Evolutionary conservation across 2,329 filamentous ascomycete species (phyloP).

Genomic region (Alternaria brassicae): DNA sequence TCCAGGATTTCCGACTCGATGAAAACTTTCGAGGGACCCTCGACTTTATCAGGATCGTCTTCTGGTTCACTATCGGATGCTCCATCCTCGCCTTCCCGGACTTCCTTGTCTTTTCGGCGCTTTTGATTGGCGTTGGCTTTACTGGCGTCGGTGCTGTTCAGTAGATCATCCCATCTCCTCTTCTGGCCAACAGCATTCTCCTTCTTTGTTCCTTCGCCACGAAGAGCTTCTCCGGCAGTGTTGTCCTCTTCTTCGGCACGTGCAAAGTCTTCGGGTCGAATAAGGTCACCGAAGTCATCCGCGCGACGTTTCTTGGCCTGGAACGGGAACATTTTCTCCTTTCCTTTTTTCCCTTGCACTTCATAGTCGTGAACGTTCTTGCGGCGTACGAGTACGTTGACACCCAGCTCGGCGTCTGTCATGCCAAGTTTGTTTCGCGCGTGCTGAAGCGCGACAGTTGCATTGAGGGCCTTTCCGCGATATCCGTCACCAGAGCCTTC

Average conservation of each 20-base stretch:
- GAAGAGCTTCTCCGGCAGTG: slow-evolving; percentile 69
- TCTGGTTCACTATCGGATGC: slow-evolving; percentile 58
- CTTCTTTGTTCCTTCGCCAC: slow-evolving; percentile 58
- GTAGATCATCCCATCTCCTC: slow-evolving; percentile 85
- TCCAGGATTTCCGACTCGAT: slow-evolving; percentile 68
- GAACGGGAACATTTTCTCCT: slow-evolving; percentile 91
- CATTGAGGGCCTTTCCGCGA: slow-evolving; percentile 89
- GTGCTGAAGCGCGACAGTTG: slow-evolving; percentile 84
- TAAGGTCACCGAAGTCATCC: slow-evolving; percentile 94
- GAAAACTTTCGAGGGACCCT: slow-evolving; percentile 78
- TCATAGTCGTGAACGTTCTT: slow-evolving; percentile 95
- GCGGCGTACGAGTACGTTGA: slow-evolving; percentile 87
- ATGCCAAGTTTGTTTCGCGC: slow-evolving; percentile 79
- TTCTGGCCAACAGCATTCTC: slow-evolving; percentile 77
- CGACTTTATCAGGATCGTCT: slow-evolving; percentile 61
- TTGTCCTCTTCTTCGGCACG: slow-evolving; percentile 90
- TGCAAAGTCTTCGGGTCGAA: slow-evolving; percentile 91
- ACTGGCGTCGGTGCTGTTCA: slow-evolving; percentile 49
- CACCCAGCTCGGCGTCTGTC: slow-evolving; percentile 87
- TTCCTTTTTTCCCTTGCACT: slow-evolving; percentile 86
- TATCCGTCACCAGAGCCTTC: slow-evolving; percentile 78
- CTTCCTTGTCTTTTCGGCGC: slow-evolving; percentile 58
- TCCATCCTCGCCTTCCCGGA: slow-evolving; percentile 31
- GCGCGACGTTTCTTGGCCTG: slow-evolving; percentile 77
- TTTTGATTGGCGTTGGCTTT: slow-evolving; percentile 61